A percentile compares a stretch with the other conserved stretches of the same genome.
These are phyloP conservation scores for Coffea eugenioides DNA, from an alignment of 257 asterid genomes.

Conservation along the genomic window DNA sequence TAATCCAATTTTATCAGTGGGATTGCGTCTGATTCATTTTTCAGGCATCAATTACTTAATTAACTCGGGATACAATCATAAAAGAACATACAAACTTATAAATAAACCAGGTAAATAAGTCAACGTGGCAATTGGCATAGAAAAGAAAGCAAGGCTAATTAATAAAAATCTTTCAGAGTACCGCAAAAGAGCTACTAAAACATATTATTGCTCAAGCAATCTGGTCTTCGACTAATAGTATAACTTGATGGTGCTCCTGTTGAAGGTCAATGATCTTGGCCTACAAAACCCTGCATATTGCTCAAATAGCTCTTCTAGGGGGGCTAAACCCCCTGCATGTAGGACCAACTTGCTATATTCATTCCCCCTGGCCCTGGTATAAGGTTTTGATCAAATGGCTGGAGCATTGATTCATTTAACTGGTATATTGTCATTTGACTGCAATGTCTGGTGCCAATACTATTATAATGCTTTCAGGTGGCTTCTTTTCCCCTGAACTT, in stretches of 20 bases:
- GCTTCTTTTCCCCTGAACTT: slow-evolving; percentile 6
- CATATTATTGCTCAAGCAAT: neutral
- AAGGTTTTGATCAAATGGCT: neutral
- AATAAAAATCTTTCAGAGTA: neutral
- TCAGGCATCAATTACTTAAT: neutral
- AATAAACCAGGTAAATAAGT: neutral
- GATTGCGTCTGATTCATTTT: neutral
- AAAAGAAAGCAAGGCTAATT: neutral
- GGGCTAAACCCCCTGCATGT: slow-evolving; percentile 17
- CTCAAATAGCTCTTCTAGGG: slow-evolving; percentile 20
- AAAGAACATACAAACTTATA: neutral
- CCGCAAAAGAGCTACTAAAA: neutral
- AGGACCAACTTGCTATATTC: slow-evolving; percentile 23
- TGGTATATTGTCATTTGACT: slow-evolving; percentile 3
- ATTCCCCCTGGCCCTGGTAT: slow-evolving; percentile 29
- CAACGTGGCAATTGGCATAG: neutral
- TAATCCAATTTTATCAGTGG: too few species aligned
- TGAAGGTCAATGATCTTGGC: slow-evolving; percentile 19
- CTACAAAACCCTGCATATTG: slow-evolving; percentile 20
- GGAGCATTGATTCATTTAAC: slow-evolving; percentile 1
- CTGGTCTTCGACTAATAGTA: neutral
- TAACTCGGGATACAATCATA: neutral
- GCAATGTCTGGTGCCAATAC: slow-evolving; percentile 6
- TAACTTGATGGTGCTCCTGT: slow-evolving; percentile 2
- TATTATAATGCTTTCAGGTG: slow-evolving; percentile 13